These are phyloP conservation scores for Talaromyces marneffei DNA, from an alignment of 2,329 filamentous ascomycete genomes.

Conservation along the genomic window DNA sequence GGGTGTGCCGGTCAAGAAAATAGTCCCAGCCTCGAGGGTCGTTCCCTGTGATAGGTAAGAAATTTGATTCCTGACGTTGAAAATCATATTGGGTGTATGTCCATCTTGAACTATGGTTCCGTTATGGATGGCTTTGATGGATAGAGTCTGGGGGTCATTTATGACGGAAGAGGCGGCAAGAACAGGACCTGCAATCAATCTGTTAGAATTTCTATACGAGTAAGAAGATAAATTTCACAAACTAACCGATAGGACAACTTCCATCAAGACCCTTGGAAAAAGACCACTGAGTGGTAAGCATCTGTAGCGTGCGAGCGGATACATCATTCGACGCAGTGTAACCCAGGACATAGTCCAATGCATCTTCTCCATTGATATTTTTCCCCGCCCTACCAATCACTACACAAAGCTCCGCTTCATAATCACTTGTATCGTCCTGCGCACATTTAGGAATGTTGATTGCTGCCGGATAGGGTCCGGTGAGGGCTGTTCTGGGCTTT, in stretches of 20 bases:
- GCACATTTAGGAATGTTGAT: conserved; percentile 28
- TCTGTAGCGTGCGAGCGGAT: background rate
- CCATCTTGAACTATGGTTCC: background rate
- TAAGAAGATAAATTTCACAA: background rate
- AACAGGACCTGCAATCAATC: background rate
- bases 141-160: background rate
- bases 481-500: conserved; percentile 26
- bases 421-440: conserved; percentile 29
- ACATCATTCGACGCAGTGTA: conserved; percentile 34
- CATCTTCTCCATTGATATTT: conserved; percentile 40
- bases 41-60: background rate
- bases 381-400: conserved; percentile 49
- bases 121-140: background rate
- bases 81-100: background rate
- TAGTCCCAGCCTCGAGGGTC: background rate
- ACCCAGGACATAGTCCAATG: conserved; percentile 50
- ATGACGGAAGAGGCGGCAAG: background rate
- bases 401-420: conserved; percentile 48
- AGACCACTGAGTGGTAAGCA: background rate
- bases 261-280: background rate
- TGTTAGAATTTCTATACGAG: background rate
- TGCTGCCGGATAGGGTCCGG: conserved; percentile 22
- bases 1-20: conserved; percentile 7
- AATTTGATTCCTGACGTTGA: background rate
- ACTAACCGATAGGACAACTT: background rate